These are phyloP conservation scores for Phytophthora sojae DNA, from an alignment of 352 stramenopile species.

Conservation along the genomic window DNA sequence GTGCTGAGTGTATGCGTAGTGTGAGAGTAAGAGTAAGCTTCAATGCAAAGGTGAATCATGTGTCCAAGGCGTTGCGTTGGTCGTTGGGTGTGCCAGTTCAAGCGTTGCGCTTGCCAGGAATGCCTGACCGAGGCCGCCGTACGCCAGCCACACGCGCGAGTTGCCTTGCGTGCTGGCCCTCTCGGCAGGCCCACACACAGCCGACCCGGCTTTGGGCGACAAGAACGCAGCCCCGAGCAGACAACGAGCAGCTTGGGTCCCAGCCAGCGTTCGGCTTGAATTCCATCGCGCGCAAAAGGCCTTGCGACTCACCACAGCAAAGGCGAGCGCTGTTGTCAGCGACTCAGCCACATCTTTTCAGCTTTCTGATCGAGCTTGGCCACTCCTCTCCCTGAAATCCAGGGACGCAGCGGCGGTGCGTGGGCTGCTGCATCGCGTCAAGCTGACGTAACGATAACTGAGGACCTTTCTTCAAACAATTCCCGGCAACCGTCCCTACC, in stretches of 20 bases:
- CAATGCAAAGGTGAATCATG: conserved; percentile 32
- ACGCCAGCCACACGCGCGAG: neutral
- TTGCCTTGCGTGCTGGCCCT: conserved; percentile 5
- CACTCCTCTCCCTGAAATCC: neutral
- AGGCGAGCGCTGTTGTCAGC: neutral
- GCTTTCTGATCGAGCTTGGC: neutral
- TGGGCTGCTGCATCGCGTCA: no score
- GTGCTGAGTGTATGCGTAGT: conserved; percentile 37
- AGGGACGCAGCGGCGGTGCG: no score
- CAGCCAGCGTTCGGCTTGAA: no score
- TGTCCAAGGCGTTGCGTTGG: conserved; percentile 2
- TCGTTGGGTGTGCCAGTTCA: neutral
- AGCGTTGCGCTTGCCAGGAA: neutral
- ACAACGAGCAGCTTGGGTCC: neutral
- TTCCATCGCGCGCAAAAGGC: no score
- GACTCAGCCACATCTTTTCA: neutral
- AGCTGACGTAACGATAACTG: no score
- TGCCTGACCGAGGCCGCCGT: neutral
- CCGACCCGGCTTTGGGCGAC: conserved; percentile 8
- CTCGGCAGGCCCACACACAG: conserved; percentile 7
- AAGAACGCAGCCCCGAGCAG: neutral
- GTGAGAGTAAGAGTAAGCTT: conserved; percentile 37
- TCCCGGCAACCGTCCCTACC: no score
- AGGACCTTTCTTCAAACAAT: no score
- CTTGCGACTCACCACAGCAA: no score